A percentile compares a stretch with the other conserved stretches of the same genome.
Evolutionary conservation across 2,329 filamentous ascomycete species (phyloP).

Genomic region (Beauveria caledonica): DNA sequence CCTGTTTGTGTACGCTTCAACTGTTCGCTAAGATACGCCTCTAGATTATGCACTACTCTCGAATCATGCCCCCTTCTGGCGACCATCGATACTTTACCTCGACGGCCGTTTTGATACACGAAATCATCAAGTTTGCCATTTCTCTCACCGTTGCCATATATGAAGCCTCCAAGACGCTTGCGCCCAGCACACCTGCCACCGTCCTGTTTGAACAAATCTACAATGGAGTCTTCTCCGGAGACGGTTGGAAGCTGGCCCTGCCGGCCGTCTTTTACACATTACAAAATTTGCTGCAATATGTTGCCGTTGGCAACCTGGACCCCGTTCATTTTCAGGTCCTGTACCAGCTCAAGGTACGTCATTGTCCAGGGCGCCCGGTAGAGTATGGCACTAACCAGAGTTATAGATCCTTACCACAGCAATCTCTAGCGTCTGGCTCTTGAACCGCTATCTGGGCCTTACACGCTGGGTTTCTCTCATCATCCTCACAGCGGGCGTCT

Average conservation of each 20-base stretch:
- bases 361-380: too few relatives aligned
- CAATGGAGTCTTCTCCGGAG: slow-evolving; percentile 73
- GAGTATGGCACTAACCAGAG: not conserved
- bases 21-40: slow-evolving; percentile 12
- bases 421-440: slow-evolving; percentile 72
- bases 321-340: slow-evolving; percentile 89
- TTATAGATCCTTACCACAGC: slow-evolving; percentile 73
- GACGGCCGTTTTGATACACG: slow-evolving; percentile 88
- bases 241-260: slow-evolving; percentile 91
- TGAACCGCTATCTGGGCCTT: slow-evolving; percentile 60
- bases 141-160: slow-evolving; percentile 82
- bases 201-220: slow-evolving; percentile 74
- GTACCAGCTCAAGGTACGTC: slow-evolving; percentile 75
- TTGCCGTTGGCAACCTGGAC: slow-evolving; percentile 83
- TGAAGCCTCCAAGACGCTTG: slow-evolving; percentile 70
- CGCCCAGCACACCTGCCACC: slow-evolving; percentile 71
- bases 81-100: slow-evolving; percentile 89
- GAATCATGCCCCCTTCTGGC: slow-evolving; percentile 77
- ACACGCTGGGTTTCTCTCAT: slow-evolving; percentile 76
- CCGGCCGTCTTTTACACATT: slow-evolving; percentile 83
- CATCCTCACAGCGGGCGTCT: slow-evolving; percentile 72
- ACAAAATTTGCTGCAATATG: slow-evolving; percentile 89
- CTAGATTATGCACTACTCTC: slow-evolving; percentile 88
- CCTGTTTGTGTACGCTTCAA: not conserved
- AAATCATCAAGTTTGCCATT: slow-evolving; percentile 81